Evolutionary conservation across 345 rosid genomes (phyloP), one percentile per base, ranked within the genome.

Genomic region (Citrus medica): DNA sequence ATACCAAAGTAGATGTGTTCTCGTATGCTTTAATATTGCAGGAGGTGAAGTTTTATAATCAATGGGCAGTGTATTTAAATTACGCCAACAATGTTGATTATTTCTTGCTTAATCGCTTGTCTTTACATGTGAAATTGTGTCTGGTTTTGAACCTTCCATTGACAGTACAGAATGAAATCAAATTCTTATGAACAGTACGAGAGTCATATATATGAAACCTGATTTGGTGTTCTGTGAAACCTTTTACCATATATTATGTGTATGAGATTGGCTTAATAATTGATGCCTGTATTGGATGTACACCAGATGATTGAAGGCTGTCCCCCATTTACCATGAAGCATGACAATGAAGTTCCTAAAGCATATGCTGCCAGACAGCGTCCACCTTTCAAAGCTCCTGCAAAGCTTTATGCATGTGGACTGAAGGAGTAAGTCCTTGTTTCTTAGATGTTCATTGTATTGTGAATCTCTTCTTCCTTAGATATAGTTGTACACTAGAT

Each of bases 1-100:
- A 88, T 76, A 95, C 96, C 59, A 95, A 95, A 90, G 98, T 89
- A 62, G 99, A 95, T 82, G 96, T 95, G 13, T 95, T 95, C 88
- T 91, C 98, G 38, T 95, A 93, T 84, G 98, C 98, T 40, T 84
- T 95, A 82, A 95, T 95, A 37, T 84, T 93, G 75, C 98, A 95
- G 77, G 99, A 95, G 93, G 98, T 92, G 82, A 82, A 28, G 27
- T 6, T 27, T 75, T 76, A 53, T 37, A 71, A 13, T 75, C 38
- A 27, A 5, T 60, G 19, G 27, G 17, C 17, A 61, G 19, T 38
- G 56, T 35, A 38, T 35, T 13, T 58, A 37, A 33, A 71, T 22
- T 19, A 21, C 32, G 13, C 37, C 2, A 58, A 24, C 16, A 24
- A 5, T 17, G 69, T 74, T 42, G 35, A 19, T 9, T 73, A 12